These are phyloP conservation scores for Thinopyrum elongatum DNA, from an alignment of 176 grass and related monocot genomes.

Conservation along the genomic window DNA sequence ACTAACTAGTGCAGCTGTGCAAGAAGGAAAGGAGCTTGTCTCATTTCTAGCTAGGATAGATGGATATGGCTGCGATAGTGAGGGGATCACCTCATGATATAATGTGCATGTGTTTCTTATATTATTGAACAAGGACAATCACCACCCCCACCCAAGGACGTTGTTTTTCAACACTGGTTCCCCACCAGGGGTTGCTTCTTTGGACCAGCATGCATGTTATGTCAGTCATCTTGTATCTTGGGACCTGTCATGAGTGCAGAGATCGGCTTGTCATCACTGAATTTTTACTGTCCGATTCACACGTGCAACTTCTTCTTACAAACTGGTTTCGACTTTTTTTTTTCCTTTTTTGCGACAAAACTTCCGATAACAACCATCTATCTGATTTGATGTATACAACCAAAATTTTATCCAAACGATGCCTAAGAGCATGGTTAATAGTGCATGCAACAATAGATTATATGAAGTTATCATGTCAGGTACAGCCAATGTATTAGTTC, in stretches of 20 bases:
- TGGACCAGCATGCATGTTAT: conserved; percentile 22
- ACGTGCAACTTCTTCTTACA: background rate
- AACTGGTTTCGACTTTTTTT: background rate
- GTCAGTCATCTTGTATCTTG: conserved; percentile 7
- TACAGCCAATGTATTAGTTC: too few species aligned
- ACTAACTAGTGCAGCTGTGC: background rate
- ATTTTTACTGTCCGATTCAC: background rate
- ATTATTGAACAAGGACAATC: conserved; percentile 21
- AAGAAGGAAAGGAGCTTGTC: background rate
- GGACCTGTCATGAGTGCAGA: background rate
- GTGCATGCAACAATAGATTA: too few species aligned
- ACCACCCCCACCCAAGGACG: background rate
- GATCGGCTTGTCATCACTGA: background rate
- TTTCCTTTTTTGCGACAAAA: background rate
- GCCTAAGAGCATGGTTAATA: too few species aligned
- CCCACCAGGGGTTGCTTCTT: conserved; percentile 37
- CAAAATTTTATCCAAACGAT: background rate
- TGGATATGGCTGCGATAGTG: conserved; percentile 9
- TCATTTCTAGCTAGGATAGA: background rate
- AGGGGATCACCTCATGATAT: conserved; percentile 27
- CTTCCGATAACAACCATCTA: background rate
- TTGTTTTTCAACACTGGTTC: conserved; percentile 19
- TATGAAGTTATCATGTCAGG: too few species aligned
- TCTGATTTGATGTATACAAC: background rate
- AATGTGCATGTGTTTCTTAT: background rate